phyloP scores from a whole-genome alignment of 2,329 filamentous ascomycete species.

The Fusarium sublunatum region DNA sequence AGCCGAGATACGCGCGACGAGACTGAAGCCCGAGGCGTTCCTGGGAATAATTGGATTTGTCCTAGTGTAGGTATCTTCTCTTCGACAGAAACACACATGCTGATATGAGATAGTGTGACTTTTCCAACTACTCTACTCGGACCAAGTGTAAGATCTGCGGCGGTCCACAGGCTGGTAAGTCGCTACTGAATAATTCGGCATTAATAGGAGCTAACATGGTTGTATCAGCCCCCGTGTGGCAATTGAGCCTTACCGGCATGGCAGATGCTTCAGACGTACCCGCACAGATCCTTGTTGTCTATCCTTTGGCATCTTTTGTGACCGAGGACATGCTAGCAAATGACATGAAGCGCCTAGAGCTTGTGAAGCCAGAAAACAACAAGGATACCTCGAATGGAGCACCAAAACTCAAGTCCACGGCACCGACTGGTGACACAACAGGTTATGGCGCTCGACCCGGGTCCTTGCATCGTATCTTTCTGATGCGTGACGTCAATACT shows the following conservation, averaged over 20 bases:
- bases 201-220: not conserved
- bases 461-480: conserved; percentile 79
- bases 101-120: conserved; percentile 52
- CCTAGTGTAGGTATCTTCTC: conserved; percentile 46
- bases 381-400: conserved; percentile 58
- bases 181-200: not conserved
- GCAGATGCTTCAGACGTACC: conserved; percentile 65
- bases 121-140: conserved; percentile 54
- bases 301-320: conserved; percentile 75
- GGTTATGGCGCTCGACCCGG: conserved; percentile 77
- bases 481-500: conserved; percentile 77
- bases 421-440: conserved; percentile 64
- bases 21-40: conserved; percentile 35
- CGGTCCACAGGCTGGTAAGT: conserved; percentile 47
- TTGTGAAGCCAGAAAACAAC: conserved; percentile 64
- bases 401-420: conserved; percentile 69
- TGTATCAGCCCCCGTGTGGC: conserved; percentile 46
- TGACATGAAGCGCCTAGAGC: conserved; percentile 78
- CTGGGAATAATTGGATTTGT: conserved; percentile 52
- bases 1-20: conserved; percentile 52
- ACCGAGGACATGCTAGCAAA: conserved; percentile 78
- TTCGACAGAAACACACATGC: not conserved
- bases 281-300: conserved; percentile 81
- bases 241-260: conserved; percentile 58
- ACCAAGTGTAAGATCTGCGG: conserved; percentile 55